Evolutionary conservation across 2,329 filamentous ascomycete genomes (phyloP), one percentile per base, ranked within the genome.

Genomic region (Eurotiales sp.): DNA sequence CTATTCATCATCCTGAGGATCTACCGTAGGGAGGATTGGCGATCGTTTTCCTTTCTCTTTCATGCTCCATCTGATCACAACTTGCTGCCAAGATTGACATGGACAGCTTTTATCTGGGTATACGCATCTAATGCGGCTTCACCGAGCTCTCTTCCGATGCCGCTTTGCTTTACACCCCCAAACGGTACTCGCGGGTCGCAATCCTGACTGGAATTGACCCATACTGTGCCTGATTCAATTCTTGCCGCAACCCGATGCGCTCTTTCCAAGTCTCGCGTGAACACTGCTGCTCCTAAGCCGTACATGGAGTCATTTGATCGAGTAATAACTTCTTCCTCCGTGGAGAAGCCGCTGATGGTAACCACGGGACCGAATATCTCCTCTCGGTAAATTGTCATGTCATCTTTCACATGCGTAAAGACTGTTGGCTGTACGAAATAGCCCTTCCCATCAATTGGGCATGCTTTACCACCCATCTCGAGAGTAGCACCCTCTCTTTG

Each of bases 351-450:
- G 12, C 62, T 53, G 12, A 74, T 65, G 1, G 71, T 69, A 2
- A 70, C 70, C 3, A 75, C 66, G 2, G 73, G 72, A 1, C 73
- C 72, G 53, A 75, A 75, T 10, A 74, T 61, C 57, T 75, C 72
- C 40, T 74, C 71, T 25, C 56, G 62, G 57, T 68, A 63, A 21
- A 53, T 50, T n/a, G 19, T 15, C 40, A 48, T 63, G 15, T 49
- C 68, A 23, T 83, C 75, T 25, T 77, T 81, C 57, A 92, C 86
- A 63, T 87, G 82, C 72, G 81, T 84, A 77, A 80, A 89, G 73
- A 95, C 88, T 64, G 89, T 95, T 34, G 89, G 89, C 77, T 91
- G 78, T 72, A 95, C 90, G 77, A 93, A 95, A 81, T 87, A 92
- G 53, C 88, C 88, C 77, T 90, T 85, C n/a, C n/a, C n/a, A 27